Evolutionary conservation across 2,329 filamentous ascomycete species (phyloP).

Genomic region (Talaromyces sp.): DNA sequence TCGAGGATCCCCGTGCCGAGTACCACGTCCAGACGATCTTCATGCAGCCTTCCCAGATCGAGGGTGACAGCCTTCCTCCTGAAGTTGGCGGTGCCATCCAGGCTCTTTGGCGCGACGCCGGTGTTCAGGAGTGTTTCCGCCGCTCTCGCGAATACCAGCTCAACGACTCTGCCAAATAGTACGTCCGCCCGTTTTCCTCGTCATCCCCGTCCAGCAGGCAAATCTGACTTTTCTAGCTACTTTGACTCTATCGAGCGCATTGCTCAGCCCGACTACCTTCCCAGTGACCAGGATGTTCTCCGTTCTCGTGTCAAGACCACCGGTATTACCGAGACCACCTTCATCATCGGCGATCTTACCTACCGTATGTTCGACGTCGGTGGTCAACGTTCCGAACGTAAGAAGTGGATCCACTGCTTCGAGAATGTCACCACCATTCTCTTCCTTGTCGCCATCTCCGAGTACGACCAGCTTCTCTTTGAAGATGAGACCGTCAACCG

Average conservation of each 20-base stretch:
- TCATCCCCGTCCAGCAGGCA: too few species aligned
- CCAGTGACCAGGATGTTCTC: conserved; percentile 91
- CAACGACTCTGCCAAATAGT: conserved; percentile 96
- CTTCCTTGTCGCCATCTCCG: conserved; percentile 93
- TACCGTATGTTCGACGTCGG: conserved; percentile 98
- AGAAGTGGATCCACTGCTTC: conserved; percentile 99
- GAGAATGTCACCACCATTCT: conserved; percentile 97
- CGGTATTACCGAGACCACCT: conserved; percentile 93
- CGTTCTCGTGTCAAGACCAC: conserved; percentile 96
- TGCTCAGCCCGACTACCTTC: conserved; percentile 85
- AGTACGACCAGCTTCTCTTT: conserved; percentile 93
- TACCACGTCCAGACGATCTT: conserved; percentile 98
- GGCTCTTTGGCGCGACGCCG: conserved; percentile 85
- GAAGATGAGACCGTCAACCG: conserved; percentile 89
- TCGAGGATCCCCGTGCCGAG: conserved; percentile 88
- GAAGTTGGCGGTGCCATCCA: conserved; percentile 92
- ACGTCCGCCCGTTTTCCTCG: conserved; percentile 45
- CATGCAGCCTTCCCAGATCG: conserved; percentile 96
- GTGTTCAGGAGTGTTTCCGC: conserved; percentile 93
- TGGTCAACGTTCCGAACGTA: conserved; percentile 90
- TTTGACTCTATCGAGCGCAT: conserved; percentile 94
- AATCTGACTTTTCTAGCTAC: conserved; percentile 58
- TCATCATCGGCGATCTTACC: conserved; percentile 89
- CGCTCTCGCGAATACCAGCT: conserved; percentile 92
- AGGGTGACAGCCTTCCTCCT: conserved; percentile 88